Percentiles rank a stretch among this genome's conserved stretches.
phyloP scores from a whole-genome alignment of 2,329 filamentous ascomycete genomes.

The Bisporella sp. region DNA sequence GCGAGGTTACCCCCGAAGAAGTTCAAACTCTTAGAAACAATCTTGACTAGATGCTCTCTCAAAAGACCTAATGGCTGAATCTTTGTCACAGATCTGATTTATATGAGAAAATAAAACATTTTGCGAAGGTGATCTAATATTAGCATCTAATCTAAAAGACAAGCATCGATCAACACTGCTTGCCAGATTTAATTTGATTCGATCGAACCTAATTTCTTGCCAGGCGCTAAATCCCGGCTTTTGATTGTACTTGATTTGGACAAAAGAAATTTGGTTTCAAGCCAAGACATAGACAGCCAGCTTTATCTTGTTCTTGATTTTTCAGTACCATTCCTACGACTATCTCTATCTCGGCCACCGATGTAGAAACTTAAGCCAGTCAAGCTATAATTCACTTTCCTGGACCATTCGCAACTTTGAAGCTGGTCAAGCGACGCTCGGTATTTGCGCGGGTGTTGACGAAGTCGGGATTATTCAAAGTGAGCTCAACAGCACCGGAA shows the following conservation, averaged over 20 bases:
- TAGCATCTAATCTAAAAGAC: neutral
- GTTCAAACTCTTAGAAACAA: neutral
- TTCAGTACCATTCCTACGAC: neutral
- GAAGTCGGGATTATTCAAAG: slow-evolving; percentile 73
- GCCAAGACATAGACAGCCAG: neutral
- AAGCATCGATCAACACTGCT: neutral
- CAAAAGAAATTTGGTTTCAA: neutral
- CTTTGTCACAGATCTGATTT: neutral
- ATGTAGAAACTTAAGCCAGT: neutral
- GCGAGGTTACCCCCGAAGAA: neutral
- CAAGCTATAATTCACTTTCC: neutral
- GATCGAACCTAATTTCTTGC: neutral
- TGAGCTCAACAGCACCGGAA: slow-evolving; percentile 65
- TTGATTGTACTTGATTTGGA: neutral
- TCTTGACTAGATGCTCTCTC: neutral
- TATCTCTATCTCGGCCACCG: neutral
- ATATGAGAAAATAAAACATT: neutral
- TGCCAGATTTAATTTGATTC: neutral
- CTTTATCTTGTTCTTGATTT: neutral
- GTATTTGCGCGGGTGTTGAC: slow-evolving; percentile 49
- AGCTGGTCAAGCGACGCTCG: slow-evolving; percentile 22
- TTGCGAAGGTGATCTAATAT: neutral
- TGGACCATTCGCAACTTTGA: neutral
- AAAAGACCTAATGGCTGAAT: neutral
- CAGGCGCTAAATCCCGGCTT: neutral